Conservation (phyloP, 2,329 filamentous ascomycete genomes). For the Ophiostoma montium region DNA sequence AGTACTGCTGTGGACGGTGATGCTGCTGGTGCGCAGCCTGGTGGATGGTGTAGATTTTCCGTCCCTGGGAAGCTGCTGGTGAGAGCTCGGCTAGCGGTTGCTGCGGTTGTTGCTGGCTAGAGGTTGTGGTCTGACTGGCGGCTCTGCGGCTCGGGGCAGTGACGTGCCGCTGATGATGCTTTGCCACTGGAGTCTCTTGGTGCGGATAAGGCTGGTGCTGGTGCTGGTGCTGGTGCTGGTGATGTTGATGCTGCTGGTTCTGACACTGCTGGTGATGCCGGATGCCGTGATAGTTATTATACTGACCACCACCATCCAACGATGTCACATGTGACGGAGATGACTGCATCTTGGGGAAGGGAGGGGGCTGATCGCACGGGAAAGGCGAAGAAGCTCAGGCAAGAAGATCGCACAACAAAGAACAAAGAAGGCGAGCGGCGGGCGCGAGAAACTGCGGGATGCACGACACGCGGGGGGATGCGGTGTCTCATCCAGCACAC, state of each 20-base stretch:
- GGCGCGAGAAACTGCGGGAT: neutral
- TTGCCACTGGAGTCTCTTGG: no score
- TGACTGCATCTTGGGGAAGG: neutral
- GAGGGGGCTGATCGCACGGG: neutral
- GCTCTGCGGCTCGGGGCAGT: no score
- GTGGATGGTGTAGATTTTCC: no score
- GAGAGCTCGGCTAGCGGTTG: no score
- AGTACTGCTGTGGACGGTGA: neutral
- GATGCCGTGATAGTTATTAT: slow-evolving; percentile 1
- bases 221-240: neutral
- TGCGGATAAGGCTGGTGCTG: neutral
- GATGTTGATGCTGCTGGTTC: neutral
- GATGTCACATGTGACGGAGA: neutral
- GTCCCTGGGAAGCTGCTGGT: no score
- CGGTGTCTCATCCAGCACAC: neutral
- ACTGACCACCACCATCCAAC: neutral
- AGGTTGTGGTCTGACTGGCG: no score
- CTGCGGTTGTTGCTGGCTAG: no score
- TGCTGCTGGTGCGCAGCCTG: neutral
- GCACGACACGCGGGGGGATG: neutral
- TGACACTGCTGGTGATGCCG: neutral
- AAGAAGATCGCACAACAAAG: neutral
- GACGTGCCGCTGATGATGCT: no score
- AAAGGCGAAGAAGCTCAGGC: neutral
- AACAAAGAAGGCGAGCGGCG: neutral